A percentile compares a stretch with the other conserved stretches of the same genome.
Conservation (phyloP, 2,329 filamentous ascomycete species). For the Drechslerella coelobrocha region DNA sequence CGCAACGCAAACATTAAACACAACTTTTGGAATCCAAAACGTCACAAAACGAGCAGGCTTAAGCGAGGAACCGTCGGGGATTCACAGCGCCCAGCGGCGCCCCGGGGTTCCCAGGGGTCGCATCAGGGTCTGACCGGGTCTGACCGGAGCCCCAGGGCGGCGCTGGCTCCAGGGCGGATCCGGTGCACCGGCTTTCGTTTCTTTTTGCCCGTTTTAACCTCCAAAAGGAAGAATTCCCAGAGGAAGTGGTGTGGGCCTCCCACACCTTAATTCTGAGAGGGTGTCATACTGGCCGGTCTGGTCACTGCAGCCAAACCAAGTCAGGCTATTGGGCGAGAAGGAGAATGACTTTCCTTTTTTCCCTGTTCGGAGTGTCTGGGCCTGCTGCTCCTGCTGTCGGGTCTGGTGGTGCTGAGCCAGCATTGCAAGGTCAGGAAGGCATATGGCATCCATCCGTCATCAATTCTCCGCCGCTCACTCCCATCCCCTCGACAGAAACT, state of each 20-base stretch:
- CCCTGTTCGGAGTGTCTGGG: not conserved
- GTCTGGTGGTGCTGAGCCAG: not conserved
- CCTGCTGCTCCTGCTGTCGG: not conserved
- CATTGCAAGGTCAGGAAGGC: not conserved
- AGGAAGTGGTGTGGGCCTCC: no score
- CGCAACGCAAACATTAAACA: not conserved
- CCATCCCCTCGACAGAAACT: not conserved
- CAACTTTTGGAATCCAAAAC: not conserved
- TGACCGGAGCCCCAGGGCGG: no score
- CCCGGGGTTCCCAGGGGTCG: not conserved
- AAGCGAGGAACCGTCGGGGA: not conserved
- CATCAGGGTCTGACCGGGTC: no score
- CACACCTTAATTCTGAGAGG: not conserved
- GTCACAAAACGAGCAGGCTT: not conserved
- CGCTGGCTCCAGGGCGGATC: no score
- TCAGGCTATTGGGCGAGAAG: not conserved
- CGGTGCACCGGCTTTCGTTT: not conserved
- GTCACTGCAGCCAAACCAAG: no score
- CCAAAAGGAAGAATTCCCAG: no score
- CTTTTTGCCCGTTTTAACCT: not conserved
- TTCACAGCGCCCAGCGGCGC: not conserved
- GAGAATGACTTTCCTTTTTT: not conserved
- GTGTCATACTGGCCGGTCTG: not conserved
- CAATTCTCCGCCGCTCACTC: not conserved
- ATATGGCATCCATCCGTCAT: slow-evolving; percentile 11